Evolutionary conservation across 2,329 filamentous ascomycete genomes (phyloP).

Genomic region (Arthrobotrys musiformis): DNA sequence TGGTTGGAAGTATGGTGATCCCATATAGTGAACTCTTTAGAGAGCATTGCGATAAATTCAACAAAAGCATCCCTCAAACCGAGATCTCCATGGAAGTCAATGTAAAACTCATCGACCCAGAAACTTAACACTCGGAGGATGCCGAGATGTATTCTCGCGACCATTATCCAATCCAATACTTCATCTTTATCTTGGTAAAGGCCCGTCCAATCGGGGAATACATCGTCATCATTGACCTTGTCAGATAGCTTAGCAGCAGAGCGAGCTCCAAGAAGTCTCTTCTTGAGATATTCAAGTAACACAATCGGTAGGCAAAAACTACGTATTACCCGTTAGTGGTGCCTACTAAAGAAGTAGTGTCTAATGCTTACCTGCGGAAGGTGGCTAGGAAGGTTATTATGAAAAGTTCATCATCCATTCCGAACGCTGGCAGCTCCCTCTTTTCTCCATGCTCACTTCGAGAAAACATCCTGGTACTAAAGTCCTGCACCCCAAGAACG

Average conservation of each 20-base stretch:
- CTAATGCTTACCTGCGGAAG: constrained; percentile 59
- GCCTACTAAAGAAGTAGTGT: neutral
- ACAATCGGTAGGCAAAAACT: constrained; percentile 59
- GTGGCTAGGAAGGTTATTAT: constrained; percentile 60
- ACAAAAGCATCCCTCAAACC: constrained; percentile 59
- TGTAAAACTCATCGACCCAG: constrained; percentile 60
- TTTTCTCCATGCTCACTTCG: constrained; percentile 33
- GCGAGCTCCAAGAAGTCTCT: constrained; percentile 60
- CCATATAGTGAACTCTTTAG: constrained; percentile 59
- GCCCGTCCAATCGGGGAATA: constrained; percentile 61
- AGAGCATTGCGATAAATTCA: constrained; percentile 59
- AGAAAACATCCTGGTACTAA: constrained; percentile 59
- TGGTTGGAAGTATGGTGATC: constrained; percentile 56
- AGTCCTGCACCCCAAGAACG: constrained; percentile 59
- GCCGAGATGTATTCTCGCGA: constrained; percentile 60
- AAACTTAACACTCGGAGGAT: constrained; percentile 59
- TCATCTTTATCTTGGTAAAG: constrained; percentile 59
- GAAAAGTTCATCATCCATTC: constrained; percentile 60
- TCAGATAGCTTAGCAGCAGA: constrained; percentile 59
- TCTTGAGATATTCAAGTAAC: constrained; percentile 60
- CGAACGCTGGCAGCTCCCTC: constrained; percentile 55
- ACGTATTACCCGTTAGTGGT: neutral
- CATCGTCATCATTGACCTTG: constrained; percentile 60
- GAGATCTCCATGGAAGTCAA: constrained; percentile 60
- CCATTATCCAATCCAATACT: constrained; percentile 59